phyloP scores from a whole-genome alignment of 352 stramenopile species.

The Phytophthora pisi region DNA sequence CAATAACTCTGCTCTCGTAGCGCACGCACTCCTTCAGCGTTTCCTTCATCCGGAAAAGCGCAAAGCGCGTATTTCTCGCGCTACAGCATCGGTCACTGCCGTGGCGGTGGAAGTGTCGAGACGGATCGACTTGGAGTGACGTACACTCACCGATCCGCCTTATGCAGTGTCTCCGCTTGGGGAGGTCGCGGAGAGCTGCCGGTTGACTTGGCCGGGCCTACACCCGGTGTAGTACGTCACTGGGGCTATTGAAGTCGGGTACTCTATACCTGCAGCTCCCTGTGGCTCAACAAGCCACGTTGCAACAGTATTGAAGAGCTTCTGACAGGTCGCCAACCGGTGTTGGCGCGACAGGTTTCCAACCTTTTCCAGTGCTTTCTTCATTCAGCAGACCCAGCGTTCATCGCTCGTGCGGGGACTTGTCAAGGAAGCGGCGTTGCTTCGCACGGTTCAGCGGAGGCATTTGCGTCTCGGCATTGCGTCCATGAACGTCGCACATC shows the following conservation, averaged over 20 bases:
- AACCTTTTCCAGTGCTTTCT: conserved; percentile 16
- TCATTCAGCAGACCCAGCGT: conserved; percentile 3
- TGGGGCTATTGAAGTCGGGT: background rate
- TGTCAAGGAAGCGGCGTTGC: conserved; percentile 53
- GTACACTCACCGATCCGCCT: background rate
- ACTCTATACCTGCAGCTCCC: background rate
- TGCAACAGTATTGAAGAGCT: no score
- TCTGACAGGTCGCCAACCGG: background rate
- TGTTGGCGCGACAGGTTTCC: background rate
- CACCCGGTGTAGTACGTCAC: conserved; percentile 1
- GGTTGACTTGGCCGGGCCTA: conserved; percentile 7
- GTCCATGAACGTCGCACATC: conserved; percentile 46
- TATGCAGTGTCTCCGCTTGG: background rate
- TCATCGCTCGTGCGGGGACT: conserved; percentile 49
- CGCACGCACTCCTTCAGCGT: conserved; percentile 8
- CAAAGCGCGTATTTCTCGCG: conserved; percentile 19
- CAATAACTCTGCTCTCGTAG: conserved; percentile 9
- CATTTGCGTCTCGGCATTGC: conserved; percentile 39
- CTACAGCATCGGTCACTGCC: conserved; percentile 5
- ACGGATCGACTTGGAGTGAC: background rate
- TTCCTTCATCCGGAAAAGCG: conserved; percentile 29
- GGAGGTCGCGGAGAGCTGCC: background rate
- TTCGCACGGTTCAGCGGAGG: conserved; percentile 49
- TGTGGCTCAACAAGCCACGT: no score
- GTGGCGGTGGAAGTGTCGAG: background rate